Evolutionary conservation across 768 basidiomycete species (phyloP).

Genomic region (Lactifluus piperatus): DNA sequence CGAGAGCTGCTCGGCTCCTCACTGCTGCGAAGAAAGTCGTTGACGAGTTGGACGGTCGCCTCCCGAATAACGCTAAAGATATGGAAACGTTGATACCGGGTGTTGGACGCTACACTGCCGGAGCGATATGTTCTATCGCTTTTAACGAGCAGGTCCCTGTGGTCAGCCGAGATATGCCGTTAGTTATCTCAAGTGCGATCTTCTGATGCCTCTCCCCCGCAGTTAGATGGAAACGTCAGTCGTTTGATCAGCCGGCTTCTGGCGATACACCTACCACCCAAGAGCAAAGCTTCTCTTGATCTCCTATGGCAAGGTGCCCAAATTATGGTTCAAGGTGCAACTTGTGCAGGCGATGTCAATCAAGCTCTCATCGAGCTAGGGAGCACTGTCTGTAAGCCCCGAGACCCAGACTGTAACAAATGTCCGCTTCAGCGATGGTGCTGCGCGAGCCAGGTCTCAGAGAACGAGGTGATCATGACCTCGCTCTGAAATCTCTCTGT

Average conservation of each 20-base stretch:
- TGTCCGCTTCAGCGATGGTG: slow-evolving; percentile 74
- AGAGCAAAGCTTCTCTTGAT: slow-evolving; percentile 68
- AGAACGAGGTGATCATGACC: slow-evolving; percentile 4
- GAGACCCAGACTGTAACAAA: slow-evolving; percentile 58
- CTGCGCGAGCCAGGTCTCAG: slow-evolving; percentile 39
- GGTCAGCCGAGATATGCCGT: slow-evolving; percentile 40
- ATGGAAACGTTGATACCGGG: slow-evolving; percentile 82
- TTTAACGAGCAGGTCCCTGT: slow-evolving; percentile 79
- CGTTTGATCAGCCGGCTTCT: slow-evolving; percentile 77
- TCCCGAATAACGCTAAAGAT: slow-evolving; percentile 73
- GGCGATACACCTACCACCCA: slow-evolving; percentile 74
- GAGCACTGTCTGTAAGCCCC: slow-evolving; percentile 85
- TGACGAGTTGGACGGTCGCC: slow-evolving; percentile 49
- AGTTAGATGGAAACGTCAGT: slow-evolving; percentile 90
- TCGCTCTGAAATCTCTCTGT: background rate
- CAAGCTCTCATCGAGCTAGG: slow-evolving; percentile 94
- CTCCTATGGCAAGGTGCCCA: slow-evolving; percentile 76
- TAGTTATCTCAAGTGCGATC: background rate
- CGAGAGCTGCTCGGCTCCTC: slow-evolving; percentile 73
- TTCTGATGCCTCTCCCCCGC: slow-evolving; percentile 7
- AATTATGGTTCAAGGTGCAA: slow-evolving; percentile 49
- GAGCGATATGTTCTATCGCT: slow-evolving; percentile 79
- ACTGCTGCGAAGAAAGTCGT: slow-evolving; percentile 78
- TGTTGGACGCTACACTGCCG: slow-evolving; percentile 84
- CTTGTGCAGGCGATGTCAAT: slow-evolving; percentile 75